These are phyloP conservation scores for Leishmania aethiopica DNA, from an alignment of 208 protist species.

Conservation along the genomic window DNA sequence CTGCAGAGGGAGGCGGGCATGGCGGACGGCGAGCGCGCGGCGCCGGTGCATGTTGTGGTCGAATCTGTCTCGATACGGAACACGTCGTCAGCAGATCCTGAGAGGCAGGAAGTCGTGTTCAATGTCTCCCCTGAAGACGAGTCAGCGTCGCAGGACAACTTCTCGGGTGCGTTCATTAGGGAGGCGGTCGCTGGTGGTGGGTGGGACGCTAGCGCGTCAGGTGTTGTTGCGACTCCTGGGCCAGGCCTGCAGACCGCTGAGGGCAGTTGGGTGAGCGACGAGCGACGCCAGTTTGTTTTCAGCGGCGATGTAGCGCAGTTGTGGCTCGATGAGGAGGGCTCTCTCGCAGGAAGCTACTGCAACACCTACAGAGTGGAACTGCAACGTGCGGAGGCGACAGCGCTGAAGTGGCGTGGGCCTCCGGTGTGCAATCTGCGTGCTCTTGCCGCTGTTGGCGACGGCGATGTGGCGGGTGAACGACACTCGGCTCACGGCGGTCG, in stretches of 20 bases:
- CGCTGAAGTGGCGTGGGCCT: conserved; percentile 20
- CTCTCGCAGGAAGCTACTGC: neutral
- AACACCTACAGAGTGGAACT: conserved; percentile 11
- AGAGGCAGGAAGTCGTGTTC: neutral
- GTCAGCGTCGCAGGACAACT: neutral
- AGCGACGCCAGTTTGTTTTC: neutral
- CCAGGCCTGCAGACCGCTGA: neutral
- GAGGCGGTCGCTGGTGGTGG: neutral
- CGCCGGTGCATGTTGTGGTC: neutral
- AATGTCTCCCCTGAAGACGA: neutral
- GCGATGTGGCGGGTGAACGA: neutral
- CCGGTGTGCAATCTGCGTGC: neutral
- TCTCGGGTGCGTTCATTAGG: neutral
- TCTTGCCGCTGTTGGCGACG: neutral
- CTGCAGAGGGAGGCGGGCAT: conserved; percentile 4
- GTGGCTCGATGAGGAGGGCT: conserved; percentile 23
- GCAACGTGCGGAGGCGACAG: neutral
- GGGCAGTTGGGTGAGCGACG: neutral
- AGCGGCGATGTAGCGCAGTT: conserved; percentile 27
- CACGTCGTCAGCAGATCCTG: neutral
- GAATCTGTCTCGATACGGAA: neutral
- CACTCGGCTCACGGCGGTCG: neutral
- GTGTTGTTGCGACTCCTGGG: neutral
- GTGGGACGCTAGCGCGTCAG: neutral
- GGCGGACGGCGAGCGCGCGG: conserved; percentile 7